These are phyloP conservation scores for Galeopsis tetrahit DNA, from an alignment of 257 asterid genomes.

Conservation along the genomic window DNA sequence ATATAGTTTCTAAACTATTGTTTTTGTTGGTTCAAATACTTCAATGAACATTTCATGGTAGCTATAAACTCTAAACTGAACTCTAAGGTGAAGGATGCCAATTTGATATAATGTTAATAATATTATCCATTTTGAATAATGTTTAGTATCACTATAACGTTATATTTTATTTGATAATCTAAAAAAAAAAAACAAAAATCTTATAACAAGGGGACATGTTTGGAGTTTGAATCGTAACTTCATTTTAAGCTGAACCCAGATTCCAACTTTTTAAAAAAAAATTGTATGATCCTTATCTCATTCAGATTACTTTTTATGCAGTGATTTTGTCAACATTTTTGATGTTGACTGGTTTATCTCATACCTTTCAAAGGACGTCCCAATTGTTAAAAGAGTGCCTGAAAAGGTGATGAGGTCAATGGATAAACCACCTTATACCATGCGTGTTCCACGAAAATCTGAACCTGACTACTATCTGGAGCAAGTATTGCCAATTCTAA, in stretches of 20 bases:
- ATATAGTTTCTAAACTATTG: constrained; percentile 15
- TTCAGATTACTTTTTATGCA: constrained; percentile 52
- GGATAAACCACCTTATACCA: constrained; percentile 99
- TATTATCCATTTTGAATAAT: constrained; percentile 15
- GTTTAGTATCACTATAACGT: constrained; percentile 21
- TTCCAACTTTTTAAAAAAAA: neutral
- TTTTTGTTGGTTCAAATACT: constrained; percentile 1
- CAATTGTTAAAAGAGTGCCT: constrained; percentile 88
- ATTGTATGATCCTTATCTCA: constrained; percentile 31
- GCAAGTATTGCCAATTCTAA: constrained; percentile 90
- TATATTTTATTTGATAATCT: neutral
- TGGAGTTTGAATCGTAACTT: neutral
- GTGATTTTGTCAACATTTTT: constrained; percentile 87
- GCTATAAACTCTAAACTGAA: neutral
- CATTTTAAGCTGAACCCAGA: constrained; percentile 23
- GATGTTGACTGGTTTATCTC: constrained; percentile 97
- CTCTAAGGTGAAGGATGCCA: constrained; percentile 1
- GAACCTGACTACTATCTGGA: constrained; percentile 96
- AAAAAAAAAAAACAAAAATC: neutral
- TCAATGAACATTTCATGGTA: neutral
- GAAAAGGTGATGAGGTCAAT: constrained; percentile 96
- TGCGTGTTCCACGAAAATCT: constrained; percentile 98
- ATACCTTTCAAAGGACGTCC: constrained; percentile 86
- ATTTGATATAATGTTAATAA: constrained; percentile 6
- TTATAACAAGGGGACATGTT: neutral